phyloP scores from a whole-genome alignment of 202 grass and related monocot species.

The Setaria italica region DNA sequence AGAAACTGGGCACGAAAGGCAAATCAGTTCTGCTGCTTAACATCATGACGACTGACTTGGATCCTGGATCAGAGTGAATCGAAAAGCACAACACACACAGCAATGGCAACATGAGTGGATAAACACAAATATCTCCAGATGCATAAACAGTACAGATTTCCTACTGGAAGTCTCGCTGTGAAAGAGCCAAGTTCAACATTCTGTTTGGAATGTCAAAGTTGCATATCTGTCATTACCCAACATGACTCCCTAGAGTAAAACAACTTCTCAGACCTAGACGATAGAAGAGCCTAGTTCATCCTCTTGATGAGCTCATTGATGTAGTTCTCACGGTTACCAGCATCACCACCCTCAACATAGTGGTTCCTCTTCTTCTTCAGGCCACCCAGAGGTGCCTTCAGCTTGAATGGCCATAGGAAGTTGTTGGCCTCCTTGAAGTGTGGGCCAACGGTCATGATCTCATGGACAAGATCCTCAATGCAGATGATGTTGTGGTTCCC shows the following conservation, averaged over 20 bases:
- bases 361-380: conserved; percentile 93
- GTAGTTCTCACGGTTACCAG: conserved; percentile 80
- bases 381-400: conserved; percentile 70
- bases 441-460: conserved; percentile 76
- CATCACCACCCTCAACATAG: conserved; percentile 86
- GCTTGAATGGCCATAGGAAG: conserved; percentile 87
- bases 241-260: conserved; percentile 24
- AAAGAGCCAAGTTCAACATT: not conserved
- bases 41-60: not conserved
- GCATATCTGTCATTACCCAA: conserved; percentile 33
- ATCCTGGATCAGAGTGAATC: not conserved
- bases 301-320: conserved; percentile 80
- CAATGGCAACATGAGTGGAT: not conserved
- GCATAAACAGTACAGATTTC: conserved; percentile 1
- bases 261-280: not conserved
- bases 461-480: conserved; percentile 83
- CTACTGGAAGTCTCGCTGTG: not conserved
- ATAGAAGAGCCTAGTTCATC: conserved; percentile 63
- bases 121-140: not conserved
- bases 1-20: not conserved
- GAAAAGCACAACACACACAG: not conserved
- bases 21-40: not conserved
- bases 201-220: conserved; percentile 39
- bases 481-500: conserved; percentile 69
- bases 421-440: conserved; percentile 94